Percentiles rank a stretch among this genome's conserved stretches.
Evolutionary conservation across 495 filamentous ascomycete species (phyloP).

Genomic region (Sphaerosporella brunnea): DNA sequence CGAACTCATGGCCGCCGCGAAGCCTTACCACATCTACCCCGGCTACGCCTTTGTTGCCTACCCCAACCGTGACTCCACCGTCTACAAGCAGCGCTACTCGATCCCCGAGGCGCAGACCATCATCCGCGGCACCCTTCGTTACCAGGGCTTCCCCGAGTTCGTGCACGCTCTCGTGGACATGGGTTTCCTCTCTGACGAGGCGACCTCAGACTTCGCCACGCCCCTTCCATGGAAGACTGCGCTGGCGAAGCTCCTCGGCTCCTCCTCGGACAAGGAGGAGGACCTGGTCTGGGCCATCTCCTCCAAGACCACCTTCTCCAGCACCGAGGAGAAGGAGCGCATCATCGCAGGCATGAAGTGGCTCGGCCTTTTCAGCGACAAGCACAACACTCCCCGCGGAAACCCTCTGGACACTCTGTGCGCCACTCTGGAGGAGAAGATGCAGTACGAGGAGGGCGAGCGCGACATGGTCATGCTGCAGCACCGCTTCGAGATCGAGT

Average conservation of each 20-base stretch:
- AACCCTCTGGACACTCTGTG: slow-evolving; percentile 81
- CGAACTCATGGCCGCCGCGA: slow-evolving; percentile 70
- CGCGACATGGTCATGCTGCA: slow-evolving; percentile 76
- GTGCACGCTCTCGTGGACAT: slow-evolving; percentile 72
- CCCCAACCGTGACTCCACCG: slow-evolving; percentile 76
- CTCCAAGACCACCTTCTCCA: slow-evolving; percentile 54
- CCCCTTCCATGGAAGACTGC: slow-evolving; percentile 63
- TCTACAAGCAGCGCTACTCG: slow-evolving; percentile 71
- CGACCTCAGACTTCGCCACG: slow-evolving; percentile 35
- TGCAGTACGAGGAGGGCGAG: slow-evolving; percentile 71
- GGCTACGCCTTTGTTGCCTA: slow-evolving; percentile 84
- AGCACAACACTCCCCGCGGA: slow-evolving; percentile 51
- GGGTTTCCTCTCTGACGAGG: slow-evolving; percentile 58
- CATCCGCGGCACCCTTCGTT: slow-evolving; percentile 59
- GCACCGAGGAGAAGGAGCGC: slow-evolving; percentile 53
- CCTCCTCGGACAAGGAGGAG: slow-evolving; percentile 39
- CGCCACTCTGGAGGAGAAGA: slow-evolving; percentile 77
- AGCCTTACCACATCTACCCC: slow-evolving; percentile 82
- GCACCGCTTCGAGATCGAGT: slow-evolving; percentile 84
- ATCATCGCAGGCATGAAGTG: slow-evolving; percentile 64
- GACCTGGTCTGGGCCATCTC: slow-evolving; percentile 56
- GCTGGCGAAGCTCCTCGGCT: slow-evolving; percentile 52
- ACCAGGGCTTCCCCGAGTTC: slow-evolving; percentile 75
- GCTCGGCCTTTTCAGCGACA: slow-evolving; percentile 74
- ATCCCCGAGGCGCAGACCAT: slow-evolving; percentile 73